These are phyloP conservation scores for Aphanomyces cochlioides DNA, from an alignment of 352 stramenopile species.

Conservation along the genomic window DNA sequence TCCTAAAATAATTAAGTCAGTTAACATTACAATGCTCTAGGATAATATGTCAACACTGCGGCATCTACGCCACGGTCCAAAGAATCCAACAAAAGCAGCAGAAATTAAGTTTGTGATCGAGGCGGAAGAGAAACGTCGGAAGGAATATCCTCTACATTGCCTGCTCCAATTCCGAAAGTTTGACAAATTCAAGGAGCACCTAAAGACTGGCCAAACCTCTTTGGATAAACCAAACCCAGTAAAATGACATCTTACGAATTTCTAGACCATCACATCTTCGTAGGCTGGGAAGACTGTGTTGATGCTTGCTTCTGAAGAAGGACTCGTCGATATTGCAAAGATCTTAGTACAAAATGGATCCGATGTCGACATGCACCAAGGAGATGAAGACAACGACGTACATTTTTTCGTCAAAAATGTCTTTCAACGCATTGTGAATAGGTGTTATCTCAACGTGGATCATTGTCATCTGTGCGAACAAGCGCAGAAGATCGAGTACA, in stretches of 20 bases:
- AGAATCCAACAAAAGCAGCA: not conserved
- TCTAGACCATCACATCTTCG: not conserved
- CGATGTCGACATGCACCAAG: conserved; percentile 23
- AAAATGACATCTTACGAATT: not conserved
- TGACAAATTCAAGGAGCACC: not conserved
- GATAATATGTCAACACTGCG: not conserved
- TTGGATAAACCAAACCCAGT: conserved; percentile 1
- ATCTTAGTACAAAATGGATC: conserved; percentile 10
- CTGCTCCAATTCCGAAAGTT: not conserved
- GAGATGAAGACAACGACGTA: conserved; percentile 13
- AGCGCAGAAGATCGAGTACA: not conserved
- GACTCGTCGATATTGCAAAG: conserved; percentile 13
- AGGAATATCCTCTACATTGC: conserved; percentile 6
- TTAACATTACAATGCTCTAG: not conserved
- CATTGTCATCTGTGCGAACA: not conserved
- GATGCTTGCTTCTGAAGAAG: conserved; percentile 20
- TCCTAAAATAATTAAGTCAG: too few species aligned
- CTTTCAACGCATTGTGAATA: not conserved
- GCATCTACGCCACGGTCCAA: not conserved
- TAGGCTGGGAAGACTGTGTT: conserved; percentile 27
- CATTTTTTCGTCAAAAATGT: not conserved
- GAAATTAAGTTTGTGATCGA: not conserved
- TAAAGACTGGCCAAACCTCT: not conserved
- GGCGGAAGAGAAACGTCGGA: not conserved
- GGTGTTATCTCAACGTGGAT: conserved; percentile 1